A percentile compares a stretch with the other conserved stretches of the same genome.
Evolutionary conservation across 1,284 basidiomycete genomes (phyloP).

Genomic region (Marasmius oreades): DNA sequence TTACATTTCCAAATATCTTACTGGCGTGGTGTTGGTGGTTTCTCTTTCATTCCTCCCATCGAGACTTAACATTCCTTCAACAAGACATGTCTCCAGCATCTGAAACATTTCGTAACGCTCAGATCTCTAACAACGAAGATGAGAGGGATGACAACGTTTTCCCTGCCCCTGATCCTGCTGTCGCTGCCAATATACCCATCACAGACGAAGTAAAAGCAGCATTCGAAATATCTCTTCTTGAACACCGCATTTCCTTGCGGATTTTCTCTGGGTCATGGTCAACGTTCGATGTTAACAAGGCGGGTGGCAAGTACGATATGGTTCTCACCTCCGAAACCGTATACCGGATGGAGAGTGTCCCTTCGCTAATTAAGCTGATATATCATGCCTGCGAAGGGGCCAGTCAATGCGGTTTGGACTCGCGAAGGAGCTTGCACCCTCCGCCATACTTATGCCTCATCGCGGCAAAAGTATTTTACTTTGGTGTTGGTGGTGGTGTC

Average conservation of each 20-base stretch:
- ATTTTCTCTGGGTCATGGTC: constrained; percentile 88
- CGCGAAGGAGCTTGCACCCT: background rate
- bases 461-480: constrained; percentile 91
- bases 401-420: background rate
- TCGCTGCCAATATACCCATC: constrained; percentile 55
- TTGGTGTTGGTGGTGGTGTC: constrained; percentile 92
- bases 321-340: constrained; percentile 93
- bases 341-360: constrained; percentile 71
- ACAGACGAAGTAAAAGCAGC: constrained; percentile 59
- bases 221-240: constrained; percentile 58
- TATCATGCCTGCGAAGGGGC: constrained; percentile 27
- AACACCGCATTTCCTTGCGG: constrained; percentile 54
- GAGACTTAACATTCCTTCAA: background rate
- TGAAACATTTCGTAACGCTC: constrained; percentile 29
- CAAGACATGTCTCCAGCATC: constrained; percentile 53
- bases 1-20: constrained; percentile 87
- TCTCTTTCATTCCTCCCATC: background rate
- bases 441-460: constrained; percentile 57
- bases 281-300: constrained; percentile 35
- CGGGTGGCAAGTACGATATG: constrained; percentile 53
- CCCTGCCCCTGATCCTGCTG: constrained; percentile 21
- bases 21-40: constrained; percentile 75
- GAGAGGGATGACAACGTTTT: constrained; percentile 21
- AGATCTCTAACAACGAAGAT: constrained; percentile 15
- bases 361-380: constrained; percentile 61